Conservation (phyloP, 441 rosid species). For the Aquilaria agallochum region DNA sequence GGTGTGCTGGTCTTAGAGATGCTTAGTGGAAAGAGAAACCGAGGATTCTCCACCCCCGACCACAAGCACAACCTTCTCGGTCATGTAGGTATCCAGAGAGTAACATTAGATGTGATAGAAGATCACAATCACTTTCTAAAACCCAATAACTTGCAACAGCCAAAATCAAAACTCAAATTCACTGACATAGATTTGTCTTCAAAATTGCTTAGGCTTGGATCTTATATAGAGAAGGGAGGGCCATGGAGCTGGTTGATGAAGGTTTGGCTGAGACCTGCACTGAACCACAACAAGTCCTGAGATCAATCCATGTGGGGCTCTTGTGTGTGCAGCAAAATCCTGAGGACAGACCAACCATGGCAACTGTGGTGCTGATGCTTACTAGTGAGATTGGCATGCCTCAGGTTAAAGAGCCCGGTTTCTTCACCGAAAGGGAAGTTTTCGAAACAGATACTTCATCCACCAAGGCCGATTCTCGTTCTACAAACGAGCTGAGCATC, state of each 20-base stretch:
- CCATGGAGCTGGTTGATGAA: neutral
- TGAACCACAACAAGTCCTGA: neutral
- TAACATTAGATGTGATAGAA: neutral
- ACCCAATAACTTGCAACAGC: too few relatives aligned
- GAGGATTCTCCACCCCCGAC: slow-evolving; percentile 6
- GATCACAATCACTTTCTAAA: too few relatives aligned
- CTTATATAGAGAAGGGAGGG: slow-evolving; percentile 1
- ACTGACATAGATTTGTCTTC: neutral
- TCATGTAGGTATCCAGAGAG: slow-evolving; percentile 10
- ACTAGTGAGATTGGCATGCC: slow-evolving; percentile 1
- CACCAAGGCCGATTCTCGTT: neutral
- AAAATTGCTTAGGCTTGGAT: slow-evolving; percentile 5
- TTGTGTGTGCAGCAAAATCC: slow-evolving; percentile 22
- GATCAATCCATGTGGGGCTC: slow-evolving; percentile 10
- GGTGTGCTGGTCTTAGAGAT: slow-evolving; percentile 23
- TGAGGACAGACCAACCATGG: slow-evolving; percentile 25
- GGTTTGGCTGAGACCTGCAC: neutral
- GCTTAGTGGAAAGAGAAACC: slow-evolving; percentile 14
- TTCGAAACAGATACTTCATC: neutral
- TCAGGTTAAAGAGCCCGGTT: slow-evolving; percentile 11
- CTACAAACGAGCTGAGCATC: slow-evolving; percentile 2
- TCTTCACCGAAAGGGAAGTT: slow-evolving; percentile 9
- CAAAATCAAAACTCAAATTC: neutral
- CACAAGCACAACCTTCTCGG: slow-evolving; percentile 15
- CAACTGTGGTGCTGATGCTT: slow-evolving; percentile 15